phyloP scores from a whole-genome alignment of 1,139 yeast genomes.

The Arxiozyma slooffiae region DNA sequence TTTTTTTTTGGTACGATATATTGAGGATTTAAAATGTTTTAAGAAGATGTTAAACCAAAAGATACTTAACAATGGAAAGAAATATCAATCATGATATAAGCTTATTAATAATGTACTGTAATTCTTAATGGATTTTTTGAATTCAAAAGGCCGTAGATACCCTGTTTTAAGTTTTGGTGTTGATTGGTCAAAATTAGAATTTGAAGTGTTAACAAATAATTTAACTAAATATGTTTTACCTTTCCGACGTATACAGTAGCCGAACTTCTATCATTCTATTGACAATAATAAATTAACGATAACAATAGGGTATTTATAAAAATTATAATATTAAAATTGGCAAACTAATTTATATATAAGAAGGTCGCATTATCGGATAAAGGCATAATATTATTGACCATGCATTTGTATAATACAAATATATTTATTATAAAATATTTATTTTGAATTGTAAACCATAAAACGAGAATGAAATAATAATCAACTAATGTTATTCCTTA shows the following conservation, averaged over 20 bases:
- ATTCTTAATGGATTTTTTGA: constrained; percentile 41
- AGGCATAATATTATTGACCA: not conserved
- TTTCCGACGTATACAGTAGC: constrained; percentile 81
- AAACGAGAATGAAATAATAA: no score
- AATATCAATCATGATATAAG: constrained; percentile 29
- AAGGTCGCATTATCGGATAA: not conserved
- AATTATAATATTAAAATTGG: not conserved
- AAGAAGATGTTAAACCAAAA: constrained; percentile 12
- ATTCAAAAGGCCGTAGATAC: constrained; percentile 61
- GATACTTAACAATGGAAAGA: constrained; percentile 1
- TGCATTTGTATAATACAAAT: not conserved
- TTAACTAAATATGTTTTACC: constrained; percentile 49
- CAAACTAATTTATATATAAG: not conserved
- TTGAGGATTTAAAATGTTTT: constrained; percentile 34
- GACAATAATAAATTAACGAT: constrained; percentile 14
- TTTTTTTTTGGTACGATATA: constrained; percentile 37
- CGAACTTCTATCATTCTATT: constrained; percentile 65
- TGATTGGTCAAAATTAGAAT: constrained; percentile 35
- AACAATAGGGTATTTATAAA: constrained; percentile 11
- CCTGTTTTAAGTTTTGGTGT: constrained; percentile 72
- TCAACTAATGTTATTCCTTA: not conserved
- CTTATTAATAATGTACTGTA: constrained; percentile 37
- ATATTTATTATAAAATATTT: not conserved
- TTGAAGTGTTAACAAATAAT: constrained; percentile 36
- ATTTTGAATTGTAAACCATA: not conserved